Conservation (phyloP, 2,329 filamentous ascomycete species). For the Phaeosphaeria sp. region DNA sequence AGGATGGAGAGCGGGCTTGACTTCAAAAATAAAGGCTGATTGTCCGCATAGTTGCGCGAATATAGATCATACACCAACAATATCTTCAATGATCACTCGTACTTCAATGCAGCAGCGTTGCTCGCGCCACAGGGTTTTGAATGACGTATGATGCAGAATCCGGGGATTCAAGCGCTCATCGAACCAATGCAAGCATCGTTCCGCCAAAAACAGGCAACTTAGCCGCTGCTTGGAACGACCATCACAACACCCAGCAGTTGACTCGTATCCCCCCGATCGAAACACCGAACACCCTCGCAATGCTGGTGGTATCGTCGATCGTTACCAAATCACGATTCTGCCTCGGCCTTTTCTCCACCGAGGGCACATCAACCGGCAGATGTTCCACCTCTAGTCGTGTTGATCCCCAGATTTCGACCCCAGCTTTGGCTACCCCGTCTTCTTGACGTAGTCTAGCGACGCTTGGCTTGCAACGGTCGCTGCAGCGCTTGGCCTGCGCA, state of each 20-base stretch:
- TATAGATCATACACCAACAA: no score
- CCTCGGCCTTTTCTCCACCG: slow-evolving; percentile 25
- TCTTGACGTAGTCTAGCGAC: slow-evolving; percentile 15
- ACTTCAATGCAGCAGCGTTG: no score
- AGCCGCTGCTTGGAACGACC: background rate
- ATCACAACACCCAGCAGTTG: background rate
- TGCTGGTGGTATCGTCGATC: slow-evolving; percentile 8
- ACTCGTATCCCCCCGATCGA: background rate
- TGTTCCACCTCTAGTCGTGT: slow-evolving; percentile 15
- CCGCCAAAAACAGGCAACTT: background rate
- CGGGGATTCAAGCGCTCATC: background rate
- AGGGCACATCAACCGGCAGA: slow-evolving; percentile 12
- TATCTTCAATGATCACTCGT: no score
- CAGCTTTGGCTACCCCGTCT: slow-evolving; percentile 23
- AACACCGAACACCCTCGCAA: background rate
- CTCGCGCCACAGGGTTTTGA: background rate
- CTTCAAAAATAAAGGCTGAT: slow-evolving; percentile 62
- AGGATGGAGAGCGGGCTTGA: slow-evolving; percentile 76
- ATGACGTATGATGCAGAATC: background rate
- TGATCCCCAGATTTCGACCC: slow-evolving; percentile 27
- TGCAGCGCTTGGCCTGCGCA: slow-evolving; percentile 10
- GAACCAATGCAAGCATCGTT: background rate
- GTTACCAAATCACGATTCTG: background rate
- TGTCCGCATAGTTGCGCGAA: background rate
- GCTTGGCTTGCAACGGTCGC: slow-evolving; percentile 23